phyloP scores from a whole-genome alignment of 805 yeast species.

The Hanseniaspora meyeri region DNA sequence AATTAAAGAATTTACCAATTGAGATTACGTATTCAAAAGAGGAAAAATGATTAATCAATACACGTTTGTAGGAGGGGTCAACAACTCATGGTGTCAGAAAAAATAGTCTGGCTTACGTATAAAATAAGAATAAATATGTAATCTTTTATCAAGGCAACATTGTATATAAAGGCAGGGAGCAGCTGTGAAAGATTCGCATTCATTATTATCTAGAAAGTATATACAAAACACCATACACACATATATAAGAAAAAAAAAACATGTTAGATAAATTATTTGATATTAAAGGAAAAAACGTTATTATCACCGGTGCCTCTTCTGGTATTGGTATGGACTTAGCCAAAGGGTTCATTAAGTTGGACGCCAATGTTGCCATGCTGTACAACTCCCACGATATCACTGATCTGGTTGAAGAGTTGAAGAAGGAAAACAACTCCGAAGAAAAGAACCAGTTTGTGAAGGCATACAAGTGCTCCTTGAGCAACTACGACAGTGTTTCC shows the following conservation, averaged over 20 bases:
- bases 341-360: conserved; percentile 74
- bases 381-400: conserved; percentile 42
- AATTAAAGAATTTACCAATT: no score
- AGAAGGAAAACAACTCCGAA: conserved; percentile 49
- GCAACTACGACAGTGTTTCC: conserved; percentile 22
- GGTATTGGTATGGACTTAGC: conserved; percentile 80
- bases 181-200: no score
- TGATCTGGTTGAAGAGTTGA: conserved; percentile 23
- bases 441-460: conserved; percentile 49
- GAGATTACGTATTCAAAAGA: no score
- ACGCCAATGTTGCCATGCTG: conserved; percentile 70
- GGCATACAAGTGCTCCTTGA: conserved; percentile 35
- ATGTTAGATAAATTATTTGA: conserved; percentile 45
- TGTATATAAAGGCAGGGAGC: no score
- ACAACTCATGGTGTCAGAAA: no score
- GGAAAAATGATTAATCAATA: no score
- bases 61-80: no score
- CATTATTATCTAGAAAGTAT: no score
- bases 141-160: no score
- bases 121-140: no score
- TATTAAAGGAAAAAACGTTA: conserved; percentile 69
- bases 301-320: conserved; percentile 72
- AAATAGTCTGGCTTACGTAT: no score
- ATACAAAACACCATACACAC: no score
- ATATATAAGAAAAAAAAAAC: conserved; percentile 15